These are phyloP conservation scores for Penicillium crustosum DNA, from an alignment of 2,329 filamentous ascomycete species.

Conservation along the genomic window DNA sequence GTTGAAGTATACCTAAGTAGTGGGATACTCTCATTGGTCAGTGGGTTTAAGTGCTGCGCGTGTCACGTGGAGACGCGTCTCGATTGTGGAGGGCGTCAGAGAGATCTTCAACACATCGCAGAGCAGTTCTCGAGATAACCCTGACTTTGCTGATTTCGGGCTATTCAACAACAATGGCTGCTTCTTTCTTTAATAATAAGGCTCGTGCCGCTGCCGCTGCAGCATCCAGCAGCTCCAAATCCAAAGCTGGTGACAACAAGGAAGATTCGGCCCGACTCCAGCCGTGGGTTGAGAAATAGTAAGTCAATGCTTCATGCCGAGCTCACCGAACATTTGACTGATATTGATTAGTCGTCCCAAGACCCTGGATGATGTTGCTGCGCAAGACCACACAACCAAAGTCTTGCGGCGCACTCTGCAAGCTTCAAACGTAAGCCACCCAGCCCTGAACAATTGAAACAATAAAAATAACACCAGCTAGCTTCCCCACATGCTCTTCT, in stretches of 20 bases:
- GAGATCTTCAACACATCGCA: slow-evolving; percentile 11
- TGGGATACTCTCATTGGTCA: slow-evolving; percentile 11
- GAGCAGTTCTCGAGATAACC: slow-evolving; percentile 1
- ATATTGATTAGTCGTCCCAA: slow-evolving; percentile 72
- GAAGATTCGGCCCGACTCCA: slow-evolving; percentile 69
- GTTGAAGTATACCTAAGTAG: not conserved
- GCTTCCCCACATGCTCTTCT: slow-evolving; percentile 99
- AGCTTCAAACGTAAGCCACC: slow-evolving; percentile 72
- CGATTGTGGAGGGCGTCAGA: slow-evolving; percentile 18
- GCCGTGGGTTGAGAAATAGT: slow-evolving; percentile 99
- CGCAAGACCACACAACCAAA: slow-evolving; percentile 94
- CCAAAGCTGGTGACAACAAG: slow-evolving; percentile 62
- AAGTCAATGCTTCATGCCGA: slow-evolving; percentile 25
- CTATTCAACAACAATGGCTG: slow-evolving; percentile 53
- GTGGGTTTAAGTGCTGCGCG: slow-evolving; percentile 28
- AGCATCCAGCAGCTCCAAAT: slow-evolving; percentile 66
- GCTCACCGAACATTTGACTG: not conserved
- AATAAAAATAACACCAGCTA: slow-evolving; percentile 34
- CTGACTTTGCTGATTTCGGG: not conserved
- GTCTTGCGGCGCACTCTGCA: slow-evolving; percentile 90
- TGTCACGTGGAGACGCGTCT: slow-evolving; percentile 40
- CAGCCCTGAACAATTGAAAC: not conserved
- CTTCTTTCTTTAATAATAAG: slow-evolving; percentile 94
- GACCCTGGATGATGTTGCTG: slow-evolving; percentile 88
- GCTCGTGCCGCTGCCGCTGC: slow-evolving; percentile 72